phyloP scores from a whole-genome alignment of 1,139 yeast genomes.

The Kodamaea anthophila region DNA sequence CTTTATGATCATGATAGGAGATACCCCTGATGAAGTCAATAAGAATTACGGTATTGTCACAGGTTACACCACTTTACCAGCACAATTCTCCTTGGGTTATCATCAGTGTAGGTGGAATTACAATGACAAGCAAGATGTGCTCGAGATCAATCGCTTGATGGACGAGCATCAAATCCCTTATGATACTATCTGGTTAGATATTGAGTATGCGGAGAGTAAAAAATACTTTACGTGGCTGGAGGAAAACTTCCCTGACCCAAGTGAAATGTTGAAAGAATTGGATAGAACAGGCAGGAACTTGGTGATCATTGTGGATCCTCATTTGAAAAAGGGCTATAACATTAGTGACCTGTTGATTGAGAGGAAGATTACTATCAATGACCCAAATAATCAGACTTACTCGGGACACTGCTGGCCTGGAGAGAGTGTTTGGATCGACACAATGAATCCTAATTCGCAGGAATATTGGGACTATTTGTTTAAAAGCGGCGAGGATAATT shows the following conservation, averaged over 20 bases:
- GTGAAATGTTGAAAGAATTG: constrained; percentile 54
- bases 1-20: constrained; percentile 61
- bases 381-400: constrained; percentile 38
- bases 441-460: constrained; percentile 60
- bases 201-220: constrained; percentile 81
- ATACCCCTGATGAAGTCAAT: constrained; percentile 55
- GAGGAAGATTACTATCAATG: constrained; percentile 34
- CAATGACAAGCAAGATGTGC: constrained; percentile 78
- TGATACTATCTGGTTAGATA: constrained; percentile 92
- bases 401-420: constrained; percentile 99
- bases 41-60: constrained; percentile 64
- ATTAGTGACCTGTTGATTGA: constrained; percentile 50
- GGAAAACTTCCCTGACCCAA: constrained; percentile 69
- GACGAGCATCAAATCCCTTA: constrained; percentile 75
- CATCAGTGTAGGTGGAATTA: constrained; percentile 94
- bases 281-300: constrained; percentile 73
- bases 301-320: constrained; percentile 89
- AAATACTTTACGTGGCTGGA: constrained; percentile 90
- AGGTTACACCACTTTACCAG: constrained; percentile 75
- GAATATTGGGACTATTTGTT: constrained; percentile 50
- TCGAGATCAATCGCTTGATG: constrained; percentile 61
- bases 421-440: constrained; percentile 87
- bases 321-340: constrained; percentile 64
- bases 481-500: constrained; percentile 16
- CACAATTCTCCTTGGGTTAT: constrained; percentile 74